A percentile compares a stretch with the other conserved stretches of the same genome.
phyloP scores from a whole-genome alignment of 176 grass and related monocot species.

The Carex parvula region DNA sequence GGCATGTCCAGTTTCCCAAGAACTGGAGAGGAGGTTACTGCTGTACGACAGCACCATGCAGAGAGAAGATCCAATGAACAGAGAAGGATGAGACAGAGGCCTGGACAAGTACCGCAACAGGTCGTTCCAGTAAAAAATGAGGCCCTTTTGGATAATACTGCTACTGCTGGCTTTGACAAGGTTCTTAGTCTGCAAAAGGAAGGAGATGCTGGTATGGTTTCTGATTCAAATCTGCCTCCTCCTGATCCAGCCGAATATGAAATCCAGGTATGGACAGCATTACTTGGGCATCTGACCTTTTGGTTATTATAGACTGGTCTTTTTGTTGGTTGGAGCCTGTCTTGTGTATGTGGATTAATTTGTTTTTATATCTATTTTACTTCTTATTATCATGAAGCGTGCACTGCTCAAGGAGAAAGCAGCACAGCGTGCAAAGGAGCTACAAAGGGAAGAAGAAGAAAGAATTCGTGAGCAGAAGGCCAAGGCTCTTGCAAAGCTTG shows the following conservation, averaged over 20 bases:
- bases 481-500: slow-evolving; percentile 89
- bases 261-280: slow-evolving; percentile 3
- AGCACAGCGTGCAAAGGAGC: slow-evolving; percentile 72
- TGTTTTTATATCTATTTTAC: neutral
- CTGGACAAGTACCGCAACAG: neutral
- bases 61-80: slow-evolving; percentile 31
- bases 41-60: slow-evolving; percentile 27
- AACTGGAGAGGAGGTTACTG: slow-evolving; percentile 29
- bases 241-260: slow-evolving; percentile 25
- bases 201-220: slow-evolving; percentile 1
- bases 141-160: neutral
- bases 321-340: slow-evolving; percentile 31
- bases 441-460: slow-evolving; percentile 89
- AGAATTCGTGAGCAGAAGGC: slow-evolving; percentile 74
- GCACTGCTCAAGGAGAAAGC: slow-evolving; percentile 80
- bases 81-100: neutral
- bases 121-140: neutral
- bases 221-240: slow-evolving; percentile 13
- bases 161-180: neutral
- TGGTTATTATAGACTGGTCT: slow-evolving; percentile 17
- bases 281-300: neutral
- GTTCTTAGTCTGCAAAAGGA: slow-evolving; percentile 4
- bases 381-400: slow-evolving; percentile 44
- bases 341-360: neutral
- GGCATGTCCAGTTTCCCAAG: slow-evolving; percentile 29